Base-by-base conservation (phyloP, 1,139 yeast species). In the Zygosaccharomyces sapae region DNA sequence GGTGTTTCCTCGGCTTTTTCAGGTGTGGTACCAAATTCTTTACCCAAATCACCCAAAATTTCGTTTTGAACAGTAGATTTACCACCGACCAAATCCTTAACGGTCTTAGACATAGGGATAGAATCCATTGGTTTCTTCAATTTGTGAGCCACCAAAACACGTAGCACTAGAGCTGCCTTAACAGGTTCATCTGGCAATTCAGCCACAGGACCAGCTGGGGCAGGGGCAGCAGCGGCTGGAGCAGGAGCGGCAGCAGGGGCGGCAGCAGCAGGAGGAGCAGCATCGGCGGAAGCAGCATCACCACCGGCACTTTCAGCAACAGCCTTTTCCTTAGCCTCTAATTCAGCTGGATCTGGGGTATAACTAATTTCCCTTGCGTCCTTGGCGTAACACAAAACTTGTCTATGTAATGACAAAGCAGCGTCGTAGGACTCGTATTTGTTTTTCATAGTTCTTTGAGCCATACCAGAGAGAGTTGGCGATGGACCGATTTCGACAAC, bases 1-100 rank as follows among this genome's bases (percentile, higher is more conserved):
- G 98, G 97, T 44, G 96, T 86, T 65, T 92, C 98, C 73, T 92
- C 98, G 54, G 98, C 97, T 72, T 92, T 92, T 72, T 92, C 98
- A 41, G 98, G 98, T 46, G 97, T 89, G 44, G 94, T 74, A 59
- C 97, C 97, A 64, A 92, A 92, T 72, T 92, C 98, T 71, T 92
- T 92, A 67, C 97, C 97, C 63, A 92, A 79, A 66, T 92, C 98
- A 77, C 98, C 98, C 62, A 92, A 79, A 59, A 92, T 92, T 76
- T 92, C 98, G 70, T 92, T 92, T 73, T 92, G 98, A 43, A 92
- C 94, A 33, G 98, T 92, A 25, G 98, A 92, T 70, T 92, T 92
- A 74, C 98, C 98, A 62, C 95, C 95, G 55, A 92, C 98, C 63
- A 92, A 78, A 66, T 92, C 98, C 72, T 92, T 92, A 68, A 92